These are phyloP conservation scores for Juncus inflexus DNA, from an alignment of 176 grass and related monocot genomes.

Conservation along the genomic window DNA sequence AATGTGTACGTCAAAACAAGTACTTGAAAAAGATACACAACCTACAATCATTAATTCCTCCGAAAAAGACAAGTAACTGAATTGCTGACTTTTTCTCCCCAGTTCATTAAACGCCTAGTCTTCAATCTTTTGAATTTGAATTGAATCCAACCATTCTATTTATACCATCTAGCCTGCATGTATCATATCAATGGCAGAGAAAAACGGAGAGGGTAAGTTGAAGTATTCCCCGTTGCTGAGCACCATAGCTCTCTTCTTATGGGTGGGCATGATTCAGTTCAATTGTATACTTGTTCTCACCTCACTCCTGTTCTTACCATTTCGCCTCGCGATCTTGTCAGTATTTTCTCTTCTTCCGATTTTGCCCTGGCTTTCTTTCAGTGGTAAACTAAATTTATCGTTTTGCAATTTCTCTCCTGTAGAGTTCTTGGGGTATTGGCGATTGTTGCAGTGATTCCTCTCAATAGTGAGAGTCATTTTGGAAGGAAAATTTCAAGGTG, in stretches of 20 bases:
- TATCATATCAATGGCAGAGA: conserved; percentile 16
- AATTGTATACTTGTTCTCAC: background rate
- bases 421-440: conserved; percentile 15
- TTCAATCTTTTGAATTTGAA: too few species aligned
- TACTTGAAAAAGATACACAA: too few species aligned
- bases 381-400: background rate
- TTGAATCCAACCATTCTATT: too few species aligned
- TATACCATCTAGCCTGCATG: too few species aligned
- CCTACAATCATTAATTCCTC: too few species aligned
- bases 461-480: conserved; percentile 18
- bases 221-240: conserved; percentile 9
- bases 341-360: background rate
- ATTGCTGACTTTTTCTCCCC: too few species aligned
- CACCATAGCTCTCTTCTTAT: conserved; percentile 20
- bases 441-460: conserved; percentile 3
- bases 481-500: conserved; percentile 21
- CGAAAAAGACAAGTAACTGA: too few species aligned
- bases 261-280: conserved; percentile 21
- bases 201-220: background rate
- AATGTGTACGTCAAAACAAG: too few species aligned
- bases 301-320: background rate
- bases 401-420: background rate
- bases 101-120: too few species aligned
- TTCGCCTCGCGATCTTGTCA: conserved; percentile 7
- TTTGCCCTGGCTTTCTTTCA: background rate